phyloP scores from a whole-genome alignment of 768 basidiomycete genomes.

The Leucocoprinus leucothites region DNA sequence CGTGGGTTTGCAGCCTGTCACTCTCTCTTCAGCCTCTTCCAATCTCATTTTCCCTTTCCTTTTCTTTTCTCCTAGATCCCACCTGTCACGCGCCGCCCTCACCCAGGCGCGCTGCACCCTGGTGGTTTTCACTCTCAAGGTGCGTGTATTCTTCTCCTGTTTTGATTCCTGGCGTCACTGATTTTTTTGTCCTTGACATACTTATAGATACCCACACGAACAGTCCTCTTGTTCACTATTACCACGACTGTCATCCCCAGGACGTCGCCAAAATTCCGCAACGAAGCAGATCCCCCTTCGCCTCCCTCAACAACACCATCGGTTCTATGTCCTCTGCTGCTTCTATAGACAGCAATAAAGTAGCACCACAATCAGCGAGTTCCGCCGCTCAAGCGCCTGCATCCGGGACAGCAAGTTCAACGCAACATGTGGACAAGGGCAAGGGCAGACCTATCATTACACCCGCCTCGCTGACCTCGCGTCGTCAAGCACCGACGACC shows the following conservation, averaged over 20 bases:
- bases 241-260: conserved; percentile 29
- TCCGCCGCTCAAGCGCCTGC: neutral
- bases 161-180: no score
- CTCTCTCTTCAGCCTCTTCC: conserved; percentile 19
- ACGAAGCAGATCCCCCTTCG: conserved; percentile 10
- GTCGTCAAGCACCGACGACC: conserved; percentile 6
- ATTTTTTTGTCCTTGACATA: no score
- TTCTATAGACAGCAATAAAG: neutral
- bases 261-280: conserved; percentile 12
- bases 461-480: conserved; percentile 6
- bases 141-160: no score
- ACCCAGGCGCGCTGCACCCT: conserved; percentile 19
- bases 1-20: conserved; percentile 15
- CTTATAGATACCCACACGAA: no score
- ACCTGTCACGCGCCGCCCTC: conserved; percentile 23
- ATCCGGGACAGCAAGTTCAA: neutral
- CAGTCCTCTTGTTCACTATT: no score
- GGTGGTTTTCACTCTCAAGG: no score
- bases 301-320: neutral
- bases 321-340: conserved; percentile 4
- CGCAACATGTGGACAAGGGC: neutral
- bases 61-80: conserved; percentile 22
- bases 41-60: conserved; percentile 19
- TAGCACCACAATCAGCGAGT: neutral
- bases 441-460: conserved; percentile 8